A percentile compares a stretch with the other conserved stretches of the same genome.
Evolutionary conservation across 1,139 yeast genomes (phyloP).

Genomic region (Magnusiomyces magnusii): DNA sequence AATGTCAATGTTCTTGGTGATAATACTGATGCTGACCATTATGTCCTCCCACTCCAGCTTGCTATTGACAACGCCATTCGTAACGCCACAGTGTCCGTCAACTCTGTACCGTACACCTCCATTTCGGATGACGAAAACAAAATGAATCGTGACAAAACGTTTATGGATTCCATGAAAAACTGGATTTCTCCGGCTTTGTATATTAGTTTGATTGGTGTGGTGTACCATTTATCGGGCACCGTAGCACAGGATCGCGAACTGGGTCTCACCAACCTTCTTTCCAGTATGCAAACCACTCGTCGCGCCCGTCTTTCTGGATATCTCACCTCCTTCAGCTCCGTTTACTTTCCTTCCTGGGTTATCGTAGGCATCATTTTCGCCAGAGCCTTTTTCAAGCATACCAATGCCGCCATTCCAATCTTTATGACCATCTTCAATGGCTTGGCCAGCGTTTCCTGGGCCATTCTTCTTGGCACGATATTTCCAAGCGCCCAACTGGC

Average conservation of each 20-base stretch:
- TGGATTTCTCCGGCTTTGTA: slow-evolving; percentile 35
- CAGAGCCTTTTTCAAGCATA: slow-evolving; percentile 23
- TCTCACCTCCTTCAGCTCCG: slow-evolving; percentile 27
- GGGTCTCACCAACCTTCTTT: slow-evolving; percentile 30
- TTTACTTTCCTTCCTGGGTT: slow-evolving; percentile 33
- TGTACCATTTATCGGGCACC: slow-evolving; percentile 33
- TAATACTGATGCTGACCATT: slow-evolving; percentile 27
- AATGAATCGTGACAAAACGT: slow-evolving; percentile 23
- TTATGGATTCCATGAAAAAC: slow-evolving; percentile 27
- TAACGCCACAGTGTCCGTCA: slow-evolving; percentile 25
- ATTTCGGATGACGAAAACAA: slow-evolving; percentile 24
- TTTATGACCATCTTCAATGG: slow-evolving; percentile 33
- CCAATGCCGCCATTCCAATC: slow-evolving; percentile 29
- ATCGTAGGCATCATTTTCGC: slow-evolving; percentile 26
- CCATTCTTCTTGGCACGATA: slow-evolving; percentile 30
- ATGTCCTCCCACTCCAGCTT: slow-evolving; percentile 33
- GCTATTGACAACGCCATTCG: slow-evolving; percentile 34
- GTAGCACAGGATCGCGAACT: slow-evolving; percentile 32
- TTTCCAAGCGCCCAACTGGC: slow-evolving; percentile 33
- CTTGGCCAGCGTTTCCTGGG: slow-evolving; percentile 29
- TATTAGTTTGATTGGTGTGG: slow-evolving; percentile 33
- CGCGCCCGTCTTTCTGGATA: slow-evolving; percentile 26
- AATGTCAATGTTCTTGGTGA: slow-evolving; percentile 24
- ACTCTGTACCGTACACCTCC: slow-evolving; percentile 30
- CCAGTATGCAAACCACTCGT: slow-evolving; percentile 30